Percentiles rank a stretch among this genome's conserved stretches.
Conservation (phyloP, 1,139 yeast genomes). For the Suhomyces ambrosiae region DNA sequence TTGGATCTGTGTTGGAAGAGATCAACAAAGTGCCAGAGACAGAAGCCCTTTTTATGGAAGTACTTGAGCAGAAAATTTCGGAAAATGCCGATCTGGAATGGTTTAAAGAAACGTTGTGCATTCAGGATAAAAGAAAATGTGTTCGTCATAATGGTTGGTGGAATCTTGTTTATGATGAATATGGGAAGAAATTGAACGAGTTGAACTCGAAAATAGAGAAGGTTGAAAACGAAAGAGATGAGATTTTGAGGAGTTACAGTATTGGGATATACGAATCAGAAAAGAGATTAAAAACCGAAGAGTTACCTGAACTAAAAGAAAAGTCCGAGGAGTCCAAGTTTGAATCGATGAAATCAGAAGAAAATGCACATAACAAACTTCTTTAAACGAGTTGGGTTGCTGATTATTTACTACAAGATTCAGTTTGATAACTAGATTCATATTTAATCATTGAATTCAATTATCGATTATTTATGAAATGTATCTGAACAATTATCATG, state of each 20-base stretch:
- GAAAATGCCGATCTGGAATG: constrained; percentile 24
- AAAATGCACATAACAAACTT: no score
- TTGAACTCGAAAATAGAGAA: constrained; percentile 23
- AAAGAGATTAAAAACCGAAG: not conserved
- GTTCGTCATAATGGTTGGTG: constrained; percentile 70
- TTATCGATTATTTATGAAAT: no score
- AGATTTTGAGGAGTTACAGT: constrained; percentile 36
- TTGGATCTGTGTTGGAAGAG: constrained; percentile 6
- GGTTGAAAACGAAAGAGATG: constrained; percentile 27
- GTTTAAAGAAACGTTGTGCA: constrained; percentile 43
- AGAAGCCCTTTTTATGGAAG: constrained; percentile 16
- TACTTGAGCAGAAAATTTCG: constrained; percentile 19
- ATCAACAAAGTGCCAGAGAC: constrained; percentile 2
- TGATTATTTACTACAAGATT: no score
- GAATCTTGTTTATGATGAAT: constrained; percentile 31
- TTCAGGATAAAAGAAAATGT: constrained; percentile 68
- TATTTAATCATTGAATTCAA: no score
- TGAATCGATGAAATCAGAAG: no score
- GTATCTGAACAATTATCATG: no score
- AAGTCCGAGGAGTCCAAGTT: not conserved
- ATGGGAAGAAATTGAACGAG: constrained; percentile 19
- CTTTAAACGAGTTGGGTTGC: no score
- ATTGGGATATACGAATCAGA: constrained; percentile 35
- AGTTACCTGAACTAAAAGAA: not conserved
- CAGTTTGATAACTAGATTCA: no score